Base-by-base conservation (phyloP, 495 filamentous ascomycete genomes). In the Penicillium desertorum region DNA sequence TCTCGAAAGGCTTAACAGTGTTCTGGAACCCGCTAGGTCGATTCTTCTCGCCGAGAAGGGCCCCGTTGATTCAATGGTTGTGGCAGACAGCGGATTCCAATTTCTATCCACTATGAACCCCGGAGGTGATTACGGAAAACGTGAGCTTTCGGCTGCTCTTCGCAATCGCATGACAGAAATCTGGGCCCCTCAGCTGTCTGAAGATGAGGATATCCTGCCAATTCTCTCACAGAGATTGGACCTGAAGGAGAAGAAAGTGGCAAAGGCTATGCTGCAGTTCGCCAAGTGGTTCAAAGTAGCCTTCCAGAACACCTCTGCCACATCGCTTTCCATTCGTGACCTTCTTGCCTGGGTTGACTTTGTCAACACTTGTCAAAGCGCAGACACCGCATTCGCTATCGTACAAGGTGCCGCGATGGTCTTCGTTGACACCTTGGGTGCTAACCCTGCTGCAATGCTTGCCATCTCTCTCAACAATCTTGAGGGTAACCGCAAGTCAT, bases 31-130 rank as follows among this genome's bases (percentile, higher is more conserved):
- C 23, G 81, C 87, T 45, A 82, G 95, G 41, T 90, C 88, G 1
- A 84, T 99, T 29, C 79, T 96, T 12, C 82, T 99, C 19, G 95
- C 95, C 2, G 95, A 99, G 70, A 98, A 97, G 70, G 95, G 94
- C 0, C 82, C 88, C 1, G 79, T 86, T 32, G 86, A 94, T 64
- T 88, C 91, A 7, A 84, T 89, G 61, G 78, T 99, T 39, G 78
- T 81, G 37, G 95, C 88, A 20, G 71, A 80, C n/a, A 79, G 86
- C 27, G 91, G 89, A 1, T 99, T 97, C 72, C 93, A 98, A 67
- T 96, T 98, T 66, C 77, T 98, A 45, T 93, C 95, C 16, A 99
- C 95, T 3, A 99, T 99, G 95, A 99, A 99, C 61, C 95, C 95
- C 9, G 95, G 94, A 37, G 95, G 95, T 53, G 95, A 99, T 65